Percentiles rank a stretch among this genome's conserved stretches.
Evolutionary conservation across 768 basidiomycete genomes (phyloP).

Genomic region (Cyathus striatus): DNA sequence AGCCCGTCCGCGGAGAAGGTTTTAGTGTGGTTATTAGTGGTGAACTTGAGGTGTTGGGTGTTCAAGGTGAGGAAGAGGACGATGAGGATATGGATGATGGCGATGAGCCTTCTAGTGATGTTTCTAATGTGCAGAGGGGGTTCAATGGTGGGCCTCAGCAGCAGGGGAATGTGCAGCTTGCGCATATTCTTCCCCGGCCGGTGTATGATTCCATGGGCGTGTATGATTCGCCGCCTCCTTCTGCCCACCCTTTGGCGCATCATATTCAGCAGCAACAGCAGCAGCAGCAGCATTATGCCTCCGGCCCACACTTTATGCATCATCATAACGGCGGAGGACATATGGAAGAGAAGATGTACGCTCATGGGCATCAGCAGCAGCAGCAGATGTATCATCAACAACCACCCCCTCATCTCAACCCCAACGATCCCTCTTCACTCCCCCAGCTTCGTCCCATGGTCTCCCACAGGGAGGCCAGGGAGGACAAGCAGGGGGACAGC

Average conservation of each 20-base stretch:
- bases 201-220: conserved; percentile 8
- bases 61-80: conserved; percentile 45
- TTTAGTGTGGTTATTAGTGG: conserved; percentile 68
- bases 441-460: conserved; percentile 14
- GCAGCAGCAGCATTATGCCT: conserved; percentile 1
- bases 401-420: too few relatives aligned
- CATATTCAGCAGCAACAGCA: conserved; percentile 8
- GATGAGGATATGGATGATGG: conserved; percentile 35
- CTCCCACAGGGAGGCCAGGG: conserved; percentile 5
- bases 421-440: conserved; percentile 16
- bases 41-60: conserved; percentile 62
- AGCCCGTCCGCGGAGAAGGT: conserved; percentile 66
- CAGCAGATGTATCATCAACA: conserved; percentile 13
- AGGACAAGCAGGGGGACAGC: conserved; percentile 2
- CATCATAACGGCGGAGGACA: conserved; percentile 7
- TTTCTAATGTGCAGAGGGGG: conserved; percentile 3
- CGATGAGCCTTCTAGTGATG: conserved; percentile 10
- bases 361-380: conserved; percentile 2
- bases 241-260: conserved; percentile 10
- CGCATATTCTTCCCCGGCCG: conserved; percentile 11
- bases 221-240: too few relatives aligned
- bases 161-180: conserved; percentile 5
- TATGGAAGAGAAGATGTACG: conserved; percentile 9
- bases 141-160: not conserved
- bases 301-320: conserved; percentile 5